Percentiles rank a stretch among this genome's conserved stretches.
phyloP scores from a whole-genome alignment of 257 asterid species.

The Echium plantagineum region DNA sequence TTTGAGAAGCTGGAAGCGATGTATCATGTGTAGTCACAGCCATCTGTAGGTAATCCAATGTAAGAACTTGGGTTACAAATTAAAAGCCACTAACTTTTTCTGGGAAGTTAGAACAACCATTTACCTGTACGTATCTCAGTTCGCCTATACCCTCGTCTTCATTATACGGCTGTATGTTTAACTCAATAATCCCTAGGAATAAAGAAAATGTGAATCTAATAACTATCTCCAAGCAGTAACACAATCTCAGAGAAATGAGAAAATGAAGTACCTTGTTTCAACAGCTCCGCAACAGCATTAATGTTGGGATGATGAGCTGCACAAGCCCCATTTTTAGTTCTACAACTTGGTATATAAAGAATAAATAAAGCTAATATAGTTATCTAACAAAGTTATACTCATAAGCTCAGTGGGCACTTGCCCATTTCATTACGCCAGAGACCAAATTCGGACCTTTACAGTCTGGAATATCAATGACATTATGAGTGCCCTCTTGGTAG shows the following conservation, averaged over 20 bases:
- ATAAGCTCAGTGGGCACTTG: too few relatives aligned
- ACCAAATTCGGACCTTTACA: constrained; percentile 46
- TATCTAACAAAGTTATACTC: too few relatives aligned
- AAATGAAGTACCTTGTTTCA: constrained; percentile 43
- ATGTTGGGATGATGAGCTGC: constrained; percentile 95
- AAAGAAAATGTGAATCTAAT: background rate
- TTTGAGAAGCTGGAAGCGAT: constrained; percentile 63
- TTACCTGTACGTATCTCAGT: constrained; percentile 88
- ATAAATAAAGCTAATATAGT: too few relatives aligned
- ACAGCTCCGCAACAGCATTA: constrained; percentile 69
- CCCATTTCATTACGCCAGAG: background rate
- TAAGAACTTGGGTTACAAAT: background rate
- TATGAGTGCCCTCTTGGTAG: constrained; percentile 79
- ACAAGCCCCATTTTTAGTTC: constrained; percentile 5
- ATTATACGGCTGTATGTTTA: constrained; percentile 68
- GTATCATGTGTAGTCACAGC: constrained; percentile 90
- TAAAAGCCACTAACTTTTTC: background rate
- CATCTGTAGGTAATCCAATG: constrained; percentile 36
- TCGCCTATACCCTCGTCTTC: constrained; percentile 86
- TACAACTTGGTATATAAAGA: too few relatives aligned
- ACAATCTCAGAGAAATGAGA: background rate
- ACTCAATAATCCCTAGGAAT: constrained; percentile 46
- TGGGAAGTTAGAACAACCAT: background rate
- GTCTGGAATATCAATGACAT: constrained; percentile 76
- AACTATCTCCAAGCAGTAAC: background rate